Base-by-base conservation (phyloP, 2,329 filamentous ascomycete species). In the Fusarium penzigii region DNA sequence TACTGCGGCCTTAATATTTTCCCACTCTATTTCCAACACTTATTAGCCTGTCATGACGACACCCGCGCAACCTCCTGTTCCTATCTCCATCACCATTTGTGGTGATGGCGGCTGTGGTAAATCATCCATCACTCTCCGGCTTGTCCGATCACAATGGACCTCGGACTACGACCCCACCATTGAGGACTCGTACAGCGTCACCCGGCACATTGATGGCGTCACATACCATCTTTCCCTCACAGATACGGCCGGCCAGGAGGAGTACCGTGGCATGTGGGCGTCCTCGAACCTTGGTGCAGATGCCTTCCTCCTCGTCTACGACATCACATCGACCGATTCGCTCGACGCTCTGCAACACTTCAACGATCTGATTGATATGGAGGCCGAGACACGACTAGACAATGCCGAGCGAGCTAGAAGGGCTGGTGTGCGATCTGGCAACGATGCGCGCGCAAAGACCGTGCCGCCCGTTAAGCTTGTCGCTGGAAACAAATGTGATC, bases 211-310 rank as follows among this genome's bases (percentile, higher is more conserved):
- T 69, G 89, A 93, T 65, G 90, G 90, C 66, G 80, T 93, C 48
- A 85, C 84, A 46, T 93, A 92, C 78, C 87, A 90, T 70, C 84
- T 94, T 36, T 80, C 82, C 44, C 81, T 94, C 45, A 93, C 89
- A 53, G 90, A 94, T 76, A 93, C 90, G 1, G 90, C 90, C 25
- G 90, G 90, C n/a, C 90, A 94, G 71, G 90, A 94, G 74, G 90
- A 94, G 74, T 94, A 94, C 75, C 87, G 90, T 61, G 87, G 88
- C 63, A 89, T 94, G 78, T 94, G 90, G 90, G 89, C 88, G 1
- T 81, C 85, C 34, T 86, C 86, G 20, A 93, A 92, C 70, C 82
- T 93, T 14, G 81, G 84, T 68, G 87, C 88, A 56, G 90, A 94
- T 69, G 90, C 89, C 57, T 94, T 93, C 75, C 79, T 94, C 17